Evolutionary conservation across 768 basidiomycete species (phyloP), one percentile per base, ranked within the genome.

Genomic region (Boletales sp.): DNA sequence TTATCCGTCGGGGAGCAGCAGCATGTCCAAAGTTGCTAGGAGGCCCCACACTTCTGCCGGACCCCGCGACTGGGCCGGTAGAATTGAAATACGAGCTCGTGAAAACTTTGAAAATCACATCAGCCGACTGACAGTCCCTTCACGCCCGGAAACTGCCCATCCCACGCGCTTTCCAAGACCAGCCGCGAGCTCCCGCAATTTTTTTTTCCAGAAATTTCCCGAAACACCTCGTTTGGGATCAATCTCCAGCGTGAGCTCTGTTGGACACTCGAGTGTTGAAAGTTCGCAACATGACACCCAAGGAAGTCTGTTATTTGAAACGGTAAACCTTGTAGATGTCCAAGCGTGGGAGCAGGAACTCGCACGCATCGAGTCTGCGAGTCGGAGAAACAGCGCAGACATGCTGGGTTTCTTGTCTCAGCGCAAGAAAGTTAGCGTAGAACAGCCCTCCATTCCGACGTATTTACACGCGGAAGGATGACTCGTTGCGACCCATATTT

Each of bases 301-400:
- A 12, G 61, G 41, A 7, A 57, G 56, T 44, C 56, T 63, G 37
- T 46, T 62, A 32, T 54, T 57, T 15, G 62, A 63, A 58, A 66
- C 40, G 58, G 68, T 50, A 58, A 70, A 51, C 48, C 57, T 57
- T 19, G 57, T 69, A 33, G 73, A 75, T 38, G 71, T 81, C 62
- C 71, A 74, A 48, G 88, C 83, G 56, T 91, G 89, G 88, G 89
- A 90, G 66, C 82, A 80, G 63, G 87, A 90, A 72, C 74, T 89
- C 40, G 81, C 75, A 52, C 75, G 79, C 53, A 87, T 90, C 56
- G 87, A 89, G 68, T 69, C 73, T 57, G 71, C 71, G 66, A 86
- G 81, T 67, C 78, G 77, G 47, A 64, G 70, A 49, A 71, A 64
- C 46, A 77, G 69, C 41, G 65, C 59, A 17, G 63, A 65, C 42